A percentile compares a stretch with the other conserved stretches of the same genome.
Conservation (phyloP, 305 asterid genomes). For the Ajuga reptans region DNA sequence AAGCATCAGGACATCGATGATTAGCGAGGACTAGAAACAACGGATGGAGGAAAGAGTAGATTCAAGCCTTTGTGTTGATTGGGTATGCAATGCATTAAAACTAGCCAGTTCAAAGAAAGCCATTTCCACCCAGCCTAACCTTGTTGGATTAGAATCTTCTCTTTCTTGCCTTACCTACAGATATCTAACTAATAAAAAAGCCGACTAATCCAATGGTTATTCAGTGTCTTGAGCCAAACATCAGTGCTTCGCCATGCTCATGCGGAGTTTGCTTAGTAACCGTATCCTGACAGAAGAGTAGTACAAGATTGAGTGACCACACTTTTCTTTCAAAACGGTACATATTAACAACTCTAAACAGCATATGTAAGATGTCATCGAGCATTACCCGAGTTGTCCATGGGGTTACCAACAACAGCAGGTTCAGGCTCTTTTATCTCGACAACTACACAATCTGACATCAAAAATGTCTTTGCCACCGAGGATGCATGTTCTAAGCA, state of each 20-base stretch:
- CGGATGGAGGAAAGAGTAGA: not conserved
- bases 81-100: not conserved
- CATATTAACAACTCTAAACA: not conserved
- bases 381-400: slow-evolving; percentile 75
- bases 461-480: slow-evolving; percentile 78
- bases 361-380: not conserved
- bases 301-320: not conserved
- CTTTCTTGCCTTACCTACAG: not conserved
- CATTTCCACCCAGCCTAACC: not conserved
- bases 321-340: not conserved
- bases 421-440: slow-evolving; percentile 84
- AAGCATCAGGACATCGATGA: too few relatives aligned
- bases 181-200: not conserved
- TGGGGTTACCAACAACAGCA: slow-evolving; percentile 56
- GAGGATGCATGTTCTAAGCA: slow-evolving; percentile 82
- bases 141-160: slow-evolving; percentile 1
- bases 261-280: slow-evolving; percentile 8
- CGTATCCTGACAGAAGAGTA: slow-evolving; percentile 15
- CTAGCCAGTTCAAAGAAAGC: not conserved
- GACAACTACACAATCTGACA: slow-evolving; percentile 79
- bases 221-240: not conserved
- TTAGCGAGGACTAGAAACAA: not conserved
- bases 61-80: not conserved
- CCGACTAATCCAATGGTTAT: not conserved
- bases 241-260: not conserved